These are phyloP conservation scores for Eucalyptus tenuipes DNA, from an alignment of 345 rosid genomes.

Conservation along the genomic window DNA sequence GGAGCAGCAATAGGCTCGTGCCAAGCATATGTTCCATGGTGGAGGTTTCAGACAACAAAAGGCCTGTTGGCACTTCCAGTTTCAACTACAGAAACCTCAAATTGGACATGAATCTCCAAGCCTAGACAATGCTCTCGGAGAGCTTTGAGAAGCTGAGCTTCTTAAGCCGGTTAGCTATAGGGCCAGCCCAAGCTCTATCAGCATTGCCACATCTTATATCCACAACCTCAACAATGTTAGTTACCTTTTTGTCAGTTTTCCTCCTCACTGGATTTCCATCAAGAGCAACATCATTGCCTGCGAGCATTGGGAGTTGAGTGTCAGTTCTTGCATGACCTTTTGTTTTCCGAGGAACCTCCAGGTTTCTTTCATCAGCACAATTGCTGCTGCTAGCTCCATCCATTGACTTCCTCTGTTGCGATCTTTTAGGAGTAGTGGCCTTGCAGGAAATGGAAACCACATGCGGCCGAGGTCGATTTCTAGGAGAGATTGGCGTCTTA, in stretches of 20 bases:
- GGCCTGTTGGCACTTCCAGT: conserved; percentile 20
- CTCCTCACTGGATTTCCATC: conserved; percentile 52
- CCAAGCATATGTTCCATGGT: conserved; percentile 48
- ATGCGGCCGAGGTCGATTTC: conserved; percentile 20
- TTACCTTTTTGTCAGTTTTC: conserved; percentile 43
- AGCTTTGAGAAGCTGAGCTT: conserved; percentile 96
- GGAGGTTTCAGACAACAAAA: conserved; percentile 32
- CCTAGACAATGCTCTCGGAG: conserved; percentile 53
- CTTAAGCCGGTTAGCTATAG: conserved; percentile 66
- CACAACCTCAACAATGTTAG: conserved; percentile 70
- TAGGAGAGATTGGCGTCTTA: conserved; percentile 15
- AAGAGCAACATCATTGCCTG: conserved; percentile 31
- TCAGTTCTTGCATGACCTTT: conserved; percentile 20
- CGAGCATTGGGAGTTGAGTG: conserved; percentile 56
- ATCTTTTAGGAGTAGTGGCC: conserved; percentile 38
- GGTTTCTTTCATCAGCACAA: conserved; percentile 4
- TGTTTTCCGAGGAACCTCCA: conserved; percentile 23
- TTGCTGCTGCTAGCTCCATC: conserved; percentile 78
- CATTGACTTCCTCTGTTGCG: conserved; percentile 42
- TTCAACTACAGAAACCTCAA: conserved; percentile 42
- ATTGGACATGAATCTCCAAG: conserved; percentile 32
- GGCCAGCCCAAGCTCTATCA: conserved; percentile 70
- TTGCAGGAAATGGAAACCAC: conserved; percentile 42
- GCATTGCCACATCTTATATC: conserved; percentile 80
- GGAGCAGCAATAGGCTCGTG: conserved; percentile 27